These are phyloP conservation scores for Geosmithia flava DNA, from an alignment of 2,329 filamentous ascomycete genomes.

Conservation along the genomic window DNA sequence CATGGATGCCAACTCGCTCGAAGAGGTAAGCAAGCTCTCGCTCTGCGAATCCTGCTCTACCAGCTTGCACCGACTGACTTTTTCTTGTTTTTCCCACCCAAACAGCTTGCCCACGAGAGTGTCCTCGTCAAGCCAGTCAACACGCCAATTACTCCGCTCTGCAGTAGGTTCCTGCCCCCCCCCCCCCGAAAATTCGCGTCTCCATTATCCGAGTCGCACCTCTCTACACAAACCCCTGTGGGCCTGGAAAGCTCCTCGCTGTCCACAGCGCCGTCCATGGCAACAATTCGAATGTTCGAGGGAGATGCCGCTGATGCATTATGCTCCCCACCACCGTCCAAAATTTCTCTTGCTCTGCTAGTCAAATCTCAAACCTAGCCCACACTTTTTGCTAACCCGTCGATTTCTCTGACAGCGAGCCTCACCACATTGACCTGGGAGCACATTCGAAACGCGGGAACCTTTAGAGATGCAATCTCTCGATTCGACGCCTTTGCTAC, in stretches of 20 bases:
- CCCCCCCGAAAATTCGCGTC: conserved; percentile 1
- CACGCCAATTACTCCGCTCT: conserved; percentile 94
- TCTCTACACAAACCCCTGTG: conserved; percentile 1
- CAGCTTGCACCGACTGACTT: background rate
- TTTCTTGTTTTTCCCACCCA: conserved; percentile 2
- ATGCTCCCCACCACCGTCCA: background rate
- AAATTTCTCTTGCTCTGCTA: background rate
- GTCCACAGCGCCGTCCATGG: background rate
- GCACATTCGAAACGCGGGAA: conserved; percentile 92
- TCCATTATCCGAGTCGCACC: background rate
- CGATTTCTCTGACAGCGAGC: conserved; percentile 51
- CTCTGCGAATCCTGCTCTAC: background rate
- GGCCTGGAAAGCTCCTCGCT: background rate
- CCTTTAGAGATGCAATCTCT: conserved; percentile 92
- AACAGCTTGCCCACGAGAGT: conserved; percentile 82
- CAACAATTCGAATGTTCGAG: background rate
- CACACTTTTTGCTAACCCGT: background rate
- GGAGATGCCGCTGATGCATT: background rate
- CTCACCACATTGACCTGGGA: conserved; percentile 98
- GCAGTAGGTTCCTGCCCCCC: conserved; percentile 60
- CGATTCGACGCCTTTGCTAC: conserved; percentile 89
- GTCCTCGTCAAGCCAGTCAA: conserved; percentile 97
- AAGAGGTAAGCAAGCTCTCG: conserved; percentile 57
- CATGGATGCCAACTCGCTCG: conserved; percentile 78
- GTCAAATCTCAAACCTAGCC: background rate